Evolutionary conservation across 1,284 basidiomycete species (phyloP).

Genomic region (Leccinum subrobustum): DNA sequence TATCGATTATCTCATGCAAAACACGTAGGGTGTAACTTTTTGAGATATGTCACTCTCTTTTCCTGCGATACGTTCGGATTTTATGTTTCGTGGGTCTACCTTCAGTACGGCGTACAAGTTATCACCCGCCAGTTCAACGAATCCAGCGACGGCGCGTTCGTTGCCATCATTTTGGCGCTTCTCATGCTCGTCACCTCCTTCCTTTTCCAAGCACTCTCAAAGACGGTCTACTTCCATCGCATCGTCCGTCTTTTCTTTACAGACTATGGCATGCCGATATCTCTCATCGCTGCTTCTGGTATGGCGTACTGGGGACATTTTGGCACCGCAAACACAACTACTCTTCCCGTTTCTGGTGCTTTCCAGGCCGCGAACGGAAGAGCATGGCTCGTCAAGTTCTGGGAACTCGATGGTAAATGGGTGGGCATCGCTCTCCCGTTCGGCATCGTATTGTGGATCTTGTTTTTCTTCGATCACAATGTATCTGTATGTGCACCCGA

Average conservation of each 20-base stretch:
- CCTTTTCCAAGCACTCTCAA: slow-evolving; percentile 68
- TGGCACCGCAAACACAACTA: slow-evolving; percentile 59
- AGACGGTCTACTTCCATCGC: slow-evolving; percentile 67
- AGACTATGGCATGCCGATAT: slow-evolving; percentile 65
- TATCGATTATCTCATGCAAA: slow-evolving; percentile 8
- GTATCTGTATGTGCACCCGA: slow-evolving; percentile 59
- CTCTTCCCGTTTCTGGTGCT: slow-evolving; percentile 66
- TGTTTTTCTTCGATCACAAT: slow-evolving; percentile 83
- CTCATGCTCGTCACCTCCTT: slow-evolving; percentile 75
- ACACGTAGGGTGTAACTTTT: slow-evolving; percentile 71
- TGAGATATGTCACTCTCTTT: slow-evolving; percentile 87
- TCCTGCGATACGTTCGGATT: slow-evolving; percentile 95
- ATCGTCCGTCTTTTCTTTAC: slow-evolving; percentile 74
- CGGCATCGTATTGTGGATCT: slow-evolving; percentile 67
- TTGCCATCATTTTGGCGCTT: slow-evolving; percentile 75
- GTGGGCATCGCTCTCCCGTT: slow-evolving; percentile 82
- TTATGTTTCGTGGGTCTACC: slow-evolving; percentile 85
- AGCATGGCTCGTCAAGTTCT: slow-evolving; percentile 88
- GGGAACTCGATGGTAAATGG: slow-evolving; percentile 89
- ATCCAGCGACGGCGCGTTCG: slow-evolving; percentile 55
- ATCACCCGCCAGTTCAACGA: slow-evolving; percentile 66
- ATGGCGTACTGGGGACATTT: slow-evolving; percentile 87
- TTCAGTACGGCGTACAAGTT: slow-evolving; percentile 88
- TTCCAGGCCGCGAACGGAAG: slow-evolving; percentile 76
- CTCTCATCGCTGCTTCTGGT: slow-evolving; percentile 69